phyloP scores from a whole-genome alignment of 1,284 basidiomycete species.

The Cutaneotrichosporon mucoides region DNA sequence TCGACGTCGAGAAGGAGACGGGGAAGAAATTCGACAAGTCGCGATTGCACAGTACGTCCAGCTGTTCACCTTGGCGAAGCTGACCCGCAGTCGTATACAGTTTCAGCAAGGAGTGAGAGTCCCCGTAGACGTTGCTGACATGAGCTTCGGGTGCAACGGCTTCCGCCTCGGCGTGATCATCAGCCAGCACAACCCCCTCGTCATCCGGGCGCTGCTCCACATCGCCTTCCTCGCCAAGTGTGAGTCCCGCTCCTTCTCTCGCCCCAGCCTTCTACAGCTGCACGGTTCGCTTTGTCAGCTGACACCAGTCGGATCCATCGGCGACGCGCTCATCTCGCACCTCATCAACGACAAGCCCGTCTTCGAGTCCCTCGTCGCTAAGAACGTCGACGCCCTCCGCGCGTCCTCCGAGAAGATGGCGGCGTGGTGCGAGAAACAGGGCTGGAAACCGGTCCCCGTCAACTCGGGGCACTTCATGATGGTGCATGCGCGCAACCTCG shows the following conservation, averaged over 20 bases:
- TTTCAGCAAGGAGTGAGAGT: constrained; percentile 48
- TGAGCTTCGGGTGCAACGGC: constrained; percentile 51
- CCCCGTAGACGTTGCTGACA: constrained; percentile 1
- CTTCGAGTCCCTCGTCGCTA: constrained; percentile 29
- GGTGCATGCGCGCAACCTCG: constrained; percentile 11
- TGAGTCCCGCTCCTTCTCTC: constrained; percentile 12
- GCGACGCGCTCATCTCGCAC: constrained; percentile 42
- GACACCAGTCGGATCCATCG: constrained; percentile 38
- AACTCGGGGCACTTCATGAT: constrained; percentile 33
- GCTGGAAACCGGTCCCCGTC: constrained; percentile 34
- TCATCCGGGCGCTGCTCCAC: constrained; percentile 44
- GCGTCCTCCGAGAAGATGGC: constrained; percentile 35
- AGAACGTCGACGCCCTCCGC: constrained; percentile 33
- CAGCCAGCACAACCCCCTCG: constrained; percentile 46
- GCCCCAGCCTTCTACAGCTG: neutral
- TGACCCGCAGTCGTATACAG: constrained; percentile 38
- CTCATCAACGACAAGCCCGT: constrained; percentile 31
- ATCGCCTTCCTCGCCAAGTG: constrained; percentile 43
- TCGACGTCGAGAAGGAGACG: constrained; percentile 48
- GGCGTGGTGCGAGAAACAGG: constrained; percentile 39
- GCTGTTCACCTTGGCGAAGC: neutral
- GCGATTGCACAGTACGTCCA: constrained; percentile 42
- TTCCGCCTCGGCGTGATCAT: constrained; percentile 47
- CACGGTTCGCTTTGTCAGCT: neutral
- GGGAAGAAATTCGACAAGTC: constrained; percentile 41